These are phyloP conservation scores for Hyphopichia wangnamkhiaoensis DNA, from an alignment of 1,139 yeast genomes.

Conservation along the genomic window DNA sequence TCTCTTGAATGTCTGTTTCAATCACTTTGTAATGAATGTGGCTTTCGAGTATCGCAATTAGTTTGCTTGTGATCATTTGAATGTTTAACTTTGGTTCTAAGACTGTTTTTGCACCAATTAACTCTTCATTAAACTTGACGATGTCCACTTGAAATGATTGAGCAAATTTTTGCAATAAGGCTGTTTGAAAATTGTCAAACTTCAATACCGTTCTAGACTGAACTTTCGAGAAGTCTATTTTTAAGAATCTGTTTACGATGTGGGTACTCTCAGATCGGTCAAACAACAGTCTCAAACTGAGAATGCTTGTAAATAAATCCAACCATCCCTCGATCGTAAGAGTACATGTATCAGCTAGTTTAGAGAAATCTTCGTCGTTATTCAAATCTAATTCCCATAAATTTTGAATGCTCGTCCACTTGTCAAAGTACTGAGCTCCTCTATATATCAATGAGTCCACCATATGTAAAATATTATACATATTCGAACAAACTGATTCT, in stretches of 20 bases:
- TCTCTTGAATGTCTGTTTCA: slow-evolving; percentile 28
- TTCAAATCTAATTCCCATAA: slow-evolving; percentile 53
- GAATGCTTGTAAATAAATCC: slow-evolving; percentile 43
- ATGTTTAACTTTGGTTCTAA: slow-evolving; percentile 22
- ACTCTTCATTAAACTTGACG: slow-evolving; percentile 13
- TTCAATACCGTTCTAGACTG: slow-evolving; percentile 55
- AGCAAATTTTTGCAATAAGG: slow-evolving; percentile 47
- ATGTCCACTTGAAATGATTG: slow-evolving; percentile 24
- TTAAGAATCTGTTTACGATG: slow-evolving; percentile 8
- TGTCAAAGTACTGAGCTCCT: slow-evolving; percentile 35
- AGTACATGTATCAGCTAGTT: slow-evolving; percentile 21
- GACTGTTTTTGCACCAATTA: slow-evolving; percentile 14
- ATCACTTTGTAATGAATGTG: slow-evolving; percentile 15
- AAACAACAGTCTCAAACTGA: slow-evolving; percentile 48
- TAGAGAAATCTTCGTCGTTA: slow-evolving; percentile 19
- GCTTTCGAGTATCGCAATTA: slow-evolving; percentile 18
- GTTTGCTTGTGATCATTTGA: slow-evolving; percentile 14
- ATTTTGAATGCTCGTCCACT: slow-evolving; percentile 60
- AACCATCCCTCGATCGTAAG: slow-evolving; percentile 50
- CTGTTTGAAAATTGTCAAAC: slow-evolving; percentile 61
- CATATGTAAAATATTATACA: slow-evolving; percentile 11
- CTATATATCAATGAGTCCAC: slow-evolving; percentile 22
- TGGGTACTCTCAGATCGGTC: slow-evolving; percentile 41
- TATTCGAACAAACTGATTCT: background rate
- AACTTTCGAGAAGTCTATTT: slow-evolving; percentile 51